Base-by-base conservation (phyloP, 768 basidiomycete genomes). In the Lactarius sp. region DNA sequence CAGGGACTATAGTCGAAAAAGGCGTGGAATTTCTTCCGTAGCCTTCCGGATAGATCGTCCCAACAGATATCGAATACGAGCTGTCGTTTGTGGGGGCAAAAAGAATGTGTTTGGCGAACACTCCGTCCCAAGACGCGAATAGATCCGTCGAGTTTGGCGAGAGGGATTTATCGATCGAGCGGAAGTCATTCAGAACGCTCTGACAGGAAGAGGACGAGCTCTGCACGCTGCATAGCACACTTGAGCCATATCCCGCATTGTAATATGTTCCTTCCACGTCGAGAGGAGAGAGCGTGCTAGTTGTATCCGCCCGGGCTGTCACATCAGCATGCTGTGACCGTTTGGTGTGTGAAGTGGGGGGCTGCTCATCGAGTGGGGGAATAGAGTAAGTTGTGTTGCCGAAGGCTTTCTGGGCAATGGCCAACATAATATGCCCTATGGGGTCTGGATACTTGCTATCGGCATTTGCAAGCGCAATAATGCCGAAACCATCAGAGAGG, bases 401-500 rank as follows among this genome's bases (percentile, higher is more conserved):
- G 14, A 34, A 16, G 36, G 13, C 33, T 31, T 52, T 53, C 34
- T 52, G 4, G 7, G 22, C 20, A 37, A 52, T 12, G 2, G 2
- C 18, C 8, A 22, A 0, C 18, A 9, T 18, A 18, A 60, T 34
- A 5, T 55, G 7, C 2, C 0, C 0, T 1, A 65, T 4, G 4
- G 22, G 22, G 22, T 27, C 2, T 9, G 4, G 4, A 16, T 61
- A 9, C 22, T 67, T 64, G 3, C 12, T 44, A 41, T 70, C 69
- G 4, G 64, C 66, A 61, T 74, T 73, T 7, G 62, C 59, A 13
- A 75, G 65, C 1, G 52, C 44, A 33, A 73, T 65, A 22, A 81
- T 52, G 4, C 77, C 80, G 0, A 79, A 56, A 9, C 70, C 70
- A 44, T 78, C 75, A 3, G 65, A 22, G 0, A 78, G 79, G 18